phyloP scores from a whole-genome alignment of 805 yeast species.

The Komagataella kurtzmanii region DNA sequence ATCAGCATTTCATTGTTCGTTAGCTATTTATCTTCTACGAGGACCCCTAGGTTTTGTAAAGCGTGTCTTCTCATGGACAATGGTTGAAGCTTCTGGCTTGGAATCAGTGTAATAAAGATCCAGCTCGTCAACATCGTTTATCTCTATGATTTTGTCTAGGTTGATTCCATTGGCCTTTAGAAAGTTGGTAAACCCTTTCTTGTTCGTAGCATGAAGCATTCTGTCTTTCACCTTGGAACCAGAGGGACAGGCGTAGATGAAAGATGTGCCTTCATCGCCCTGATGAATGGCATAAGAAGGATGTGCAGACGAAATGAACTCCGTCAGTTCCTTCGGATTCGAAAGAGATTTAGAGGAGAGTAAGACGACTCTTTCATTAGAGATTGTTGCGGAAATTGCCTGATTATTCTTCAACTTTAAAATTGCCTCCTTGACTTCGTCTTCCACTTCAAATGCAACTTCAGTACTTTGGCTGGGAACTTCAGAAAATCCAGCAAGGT shows the following conservation, averaged over 20 bases:
- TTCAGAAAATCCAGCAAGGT: constrained; percentile 5
- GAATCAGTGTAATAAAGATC: constrained; percentile 25
- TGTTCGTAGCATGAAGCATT: constrained; percentile 84
- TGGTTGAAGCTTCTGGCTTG: constrained; percentile 5
- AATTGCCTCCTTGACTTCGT: constrained; percentile 2
- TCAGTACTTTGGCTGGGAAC: constrained; percentile 1
- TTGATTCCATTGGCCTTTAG: constrained; percentile 22
- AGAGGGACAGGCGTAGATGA: constrained; percentile 82
- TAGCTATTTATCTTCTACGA: constrained; percentile 28
- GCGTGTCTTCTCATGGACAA: constrained; percentile 16
- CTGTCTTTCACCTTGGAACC: constrained; percentile 82
- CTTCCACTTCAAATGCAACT: constrained; percentile 5
- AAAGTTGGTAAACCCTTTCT: constrained; percentile 41
- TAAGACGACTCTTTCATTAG: constrained; percentile 11
- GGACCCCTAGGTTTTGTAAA: constrained; percentile 64
- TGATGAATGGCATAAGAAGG: constrained; percentile 52
- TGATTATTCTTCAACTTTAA: constrained; percentile 12
- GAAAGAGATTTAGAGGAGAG: constrained; percentile 9
- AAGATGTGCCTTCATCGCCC: constrained; percentile 24
- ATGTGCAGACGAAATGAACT: constrained; percentile 20
- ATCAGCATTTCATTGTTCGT: background rate
- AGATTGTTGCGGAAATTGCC: constrained; percentile 37
- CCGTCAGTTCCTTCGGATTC: constrained; percentile 11
- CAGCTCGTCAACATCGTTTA: constrained; percentile 61
- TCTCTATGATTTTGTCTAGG: constrained; percentile 41